Base-by-base conservation (phyloP, 257 asterid species). In the Cordia subcordata region DNA sequence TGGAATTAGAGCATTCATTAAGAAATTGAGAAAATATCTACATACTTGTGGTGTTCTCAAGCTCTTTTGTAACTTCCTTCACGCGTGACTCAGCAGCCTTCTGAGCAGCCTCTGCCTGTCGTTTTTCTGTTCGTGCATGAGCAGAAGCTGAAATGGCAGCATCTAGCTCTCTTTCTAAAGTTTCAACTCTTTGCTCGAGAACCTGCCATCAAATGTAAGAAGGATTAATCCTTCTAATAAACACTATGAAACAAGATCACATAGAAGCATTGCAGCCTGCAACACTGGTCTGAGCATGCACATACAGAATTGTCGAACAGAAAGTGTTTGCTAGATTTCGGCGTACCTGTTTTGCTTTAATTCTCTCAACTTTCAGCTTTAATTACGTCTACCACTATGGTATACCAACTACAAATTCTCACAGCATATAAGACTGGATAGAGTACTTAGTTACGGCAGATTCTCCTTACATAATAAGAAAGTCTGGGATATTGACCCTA, bases 81-180 rank as follows among this genome's bases (percentile, higher is more conserved):
- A 91, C 84, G 32, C 81, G 95, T 35, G 89, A 67, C 65, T 93
- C 96, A 37, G 99, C 94, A 72, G 95, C 88, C 72, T 83, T 93
- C 69, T 93, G 96, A 16, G 84, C 82, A 15, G 85, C 90, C 84
- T 89, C 95, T 38, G 96, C 99, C 64, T 83, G 95, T 27, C 99
- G 88, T 72, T 87, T 93, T 49, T 93, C 96, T 18, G 79, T 82
- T 1, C 97, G 95, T 46, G 99, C 95, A 64, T 67, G 95, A 33
- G 99, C 97, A 66, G 99, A 95, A 53, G 96, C 97, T 17, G 97
- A 86, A 58, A 93, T 93, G 54, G 99, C 83, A 63, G 93, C 79
- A 79, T 93, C 99, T 11, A 93, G 82, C 82, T 89, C 95, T 70
- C 92, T 74, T 69, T 85, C 97, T 75, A 93, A 78, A 53, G 90